Conservation (phyloP, 306 rosid species). For the Sindora glabra region DNA sequence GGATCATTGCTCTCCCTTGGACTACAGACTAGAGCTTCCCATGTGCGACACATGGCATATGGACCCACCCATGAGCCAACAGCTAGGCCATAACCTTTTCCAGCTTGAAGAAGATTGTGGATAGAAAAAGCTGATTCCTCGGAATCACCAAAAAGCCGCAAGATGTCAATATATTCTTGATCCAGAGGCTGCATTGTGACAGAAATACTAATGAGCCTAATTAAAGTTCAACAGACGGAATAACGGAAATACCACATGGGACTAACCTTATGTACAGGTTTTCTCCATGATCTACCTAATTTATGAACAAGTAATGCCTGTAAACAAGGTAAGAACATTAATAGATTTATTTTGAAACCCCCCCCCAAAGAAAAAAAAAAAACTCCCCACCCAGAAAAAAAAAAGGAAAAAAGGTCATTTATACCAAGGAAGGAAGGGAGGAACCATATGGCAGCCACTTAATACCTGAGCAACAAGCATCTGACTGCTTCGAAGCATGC, state of each 20-base stretch:
- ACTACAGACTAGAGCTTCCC: conserved; percentile 73
- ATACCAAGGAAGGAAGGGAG: no score
- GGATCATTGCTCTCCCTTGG: conserved; percentile 34
- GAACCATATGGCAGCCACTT: neutral
- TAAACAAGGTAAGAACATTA: conserved; percentile 9
- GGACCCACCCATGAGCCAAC: conserved; percentile 99
- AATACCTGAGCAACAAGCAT: conserved; percentile 96
- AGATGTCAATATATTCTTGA: conserved; percentile 51
- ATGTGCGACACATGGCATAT: conserved; percentile 95
- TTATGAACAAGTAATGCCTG: conserved; percentile 84
- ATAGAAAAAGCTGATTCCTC: conserved; percentile 64
- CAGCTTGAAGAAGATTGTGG: conserved; percentile 87
- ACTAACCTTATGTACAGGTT: conserved; percentile 54
- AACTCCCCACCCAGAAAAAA: neutral
- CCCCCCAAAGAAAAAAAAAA: no score
- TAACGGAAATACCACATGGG: conserved; percentile 5
- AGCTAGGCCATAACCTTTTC: conserved; percentile 75
- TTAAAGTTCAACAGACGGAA: neutral
- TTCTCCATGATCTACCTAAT: conserved; percentile 89
- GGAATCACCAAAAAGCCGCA: conserved; percentile 81
- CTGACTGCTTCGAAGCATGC: conserved; percentile 97
- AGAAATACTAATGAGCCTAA: conserved; percentile 5
- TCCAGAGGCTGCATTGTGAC: conserved; percentile 52
- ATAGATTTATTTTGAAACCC: conserved; percentile 1
- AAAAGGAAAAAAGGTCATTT: neutral